Percentiles rank a stretch among this genome's conserved stretches.
These are phyloP conservation scores for Aspergillus arachidicola DNA, from an alignment of 2,329 filamentous ascomycete genomes.

Conservation along the genomic window DNA sequence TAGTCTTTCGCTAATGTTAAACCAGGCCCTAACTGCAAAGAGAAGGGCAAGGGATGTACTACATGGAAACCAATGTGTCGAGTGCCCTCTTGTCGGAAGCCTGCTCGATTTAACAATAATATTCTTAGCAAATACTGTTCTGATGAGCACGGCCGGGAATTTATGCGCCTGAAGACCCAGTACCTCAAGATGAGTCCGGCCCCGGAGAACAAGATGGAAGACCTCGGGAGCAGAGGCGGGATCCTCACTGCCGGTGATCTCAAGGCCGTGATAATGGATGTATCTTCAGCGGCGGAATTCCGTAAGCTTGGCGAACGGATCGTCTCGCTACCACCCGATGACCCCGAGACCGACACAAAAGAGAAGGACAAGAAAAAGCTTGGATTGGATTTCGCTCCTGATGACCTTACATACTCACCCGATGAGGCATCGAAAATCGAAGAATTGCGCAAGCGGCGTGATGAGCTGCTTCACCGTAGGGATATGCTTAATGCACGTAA, in stretches of 20 bases:
- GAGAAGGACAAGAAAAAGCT: slow-evolving; percentile 28
- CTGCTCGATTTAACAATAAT: slow-evolving; percentile 44
- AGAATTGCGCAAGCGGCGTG: slow-evolving; percentile 37
- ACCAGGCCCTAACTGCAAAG: slow-evolving; percentile 47
- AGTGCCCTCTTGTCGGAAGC: slow-evolving; percentile 48
- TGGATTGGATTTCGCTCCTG: slow-evolving; percentile 31
- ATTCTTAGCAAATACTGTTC: slow-evolving; percentile 52
- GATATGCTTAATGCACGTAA: slow-evolving; percentile 47
- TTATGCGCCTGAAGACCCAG: slow-evolving; percentile 40
- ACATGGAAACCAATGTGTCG: slow-evolving; percentile 56
- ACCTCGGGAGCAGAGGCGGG: slow-evolving; percentile 47
- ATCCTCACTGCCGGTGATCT: slow-evolving; percentile 46
- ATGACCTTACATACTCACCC: slow-evolving; percentile 37
- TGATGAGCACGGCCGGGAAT: slow-evolving; percentile 52
- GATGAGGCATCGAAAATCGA: slow-evolving; percentile 44
- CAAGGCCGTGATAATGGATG: slow-evolving; percentile 42
- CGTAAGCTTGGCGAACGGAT: slow-evolving; percentile 44
- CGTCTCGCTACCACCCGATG: slow-evolving; percentile 34
- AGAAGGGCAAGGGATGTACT: slow-evolving; percentile 45
- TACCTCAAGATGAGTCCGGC: slow-evolving; percentile 31
- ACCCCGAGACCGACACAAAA: slow-evolving; percentile 20
- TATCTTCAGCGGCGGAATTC: slow-evolving; percentile 44
- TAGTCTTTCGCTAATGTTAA: slow-evolving; percentile 11
- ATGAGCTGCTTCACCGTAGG: slow-evolving; percentile 38
- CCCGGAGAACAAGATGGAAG: slow-evolving; percentile 27